phyloP scores from a whole-genome alignment of 2,329 filamentous ascomycete species.

The Botryotinia globosa region DNA sequence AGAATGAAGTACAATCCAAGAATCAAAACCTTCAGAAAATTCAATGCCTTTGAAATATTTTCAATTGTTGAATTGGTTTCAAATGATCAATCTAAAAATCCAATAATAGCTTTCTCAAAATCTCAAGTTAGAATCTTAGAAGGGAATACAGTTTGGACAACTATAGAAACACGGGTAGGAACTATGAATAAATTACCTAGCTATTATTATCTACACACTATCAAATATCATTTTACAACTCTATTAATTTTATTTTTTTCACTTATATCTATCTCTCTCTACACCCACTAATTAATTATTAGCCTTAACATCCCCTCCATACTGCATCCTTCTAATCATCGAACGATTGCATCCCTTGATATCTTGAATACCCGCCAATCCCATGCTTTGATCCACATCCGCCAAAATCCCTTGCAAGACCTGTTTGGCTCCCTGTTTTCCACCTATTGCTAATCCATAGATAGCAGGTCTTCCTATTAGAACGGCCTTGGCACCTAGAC shows the following conservation, averaged over 20 bases:
- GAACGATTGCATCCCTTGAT: conserved; percentile 32
- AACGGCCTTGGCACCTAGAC: conserved; percentile 55
- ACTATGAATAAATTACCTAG: neutral
- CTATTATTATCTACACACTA: neutral
- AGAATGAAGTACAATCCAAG: neutral
- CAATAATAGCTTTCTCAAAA: neutral
- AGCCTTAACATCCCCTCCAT: conserved; percentile 32
- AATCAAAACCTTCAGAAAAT: neutral
- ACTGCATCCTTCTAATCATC: conserved; percentile 31
- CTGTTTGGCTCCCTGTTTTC: conserved; percentile 51
- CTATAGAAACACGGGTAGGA: neutral
- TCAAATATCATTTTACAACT: neutral
- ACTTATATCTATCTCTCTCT: neutral
- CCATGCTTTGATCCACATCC: conserved; percentile 56
- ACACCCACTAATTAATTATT: conserved; percentile 25
- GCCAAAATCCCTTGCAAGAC: conserved; percentile 50
- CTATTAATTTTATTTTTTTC: fast-evolving
- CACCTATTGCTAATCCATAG: conserved; percentile 55
- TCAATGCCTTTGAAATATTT: neutral
- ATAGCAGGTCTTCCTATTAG: conserved; percentile 56
- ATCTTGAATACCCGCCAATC: conserved; percentile 48
- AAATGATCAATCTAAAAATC: neutral
- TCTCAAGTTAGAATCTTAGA: neutral
- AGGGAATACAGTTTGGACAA: neutral
- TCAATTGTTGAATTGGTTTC: neutral